Percentiles rank a stretch among this genome's conserved stretches.
Conservation (phyloP, 73 alveolate genomes). For the Paramecium caudatum region DNA sequence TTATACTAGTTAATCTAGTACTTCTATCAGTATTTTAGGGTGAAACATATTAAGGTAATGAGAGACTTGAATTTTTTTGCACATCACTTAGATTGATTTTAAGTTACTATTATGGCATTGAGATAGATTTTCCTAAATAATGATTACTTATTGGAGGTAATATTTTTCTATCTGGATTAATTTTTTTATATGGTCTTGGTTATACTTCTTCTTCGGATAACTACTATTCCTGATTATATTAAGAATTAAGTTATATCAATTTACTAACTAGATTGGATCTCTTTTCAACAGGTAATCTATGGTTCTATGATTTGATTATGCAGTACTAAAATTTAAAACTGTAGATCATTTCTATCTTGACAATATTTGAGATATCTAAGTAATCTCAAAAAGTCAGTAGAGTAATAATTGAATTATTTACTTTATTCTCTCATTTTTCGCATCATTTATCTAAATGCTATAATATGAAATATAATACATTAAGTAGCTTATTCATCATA, state of each 20-base stretch:
- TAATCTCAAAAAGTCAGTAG: conserved; percentile 62
- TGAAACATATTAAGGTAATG: background rate
- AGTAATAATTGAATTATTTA: conserved; percentile 54
- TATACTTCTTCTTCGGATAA: background rate
- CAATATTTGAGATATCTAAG: conserved; percentile 57
- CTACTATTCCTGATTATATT: background rate
- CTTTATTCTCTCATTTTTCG: conserved; percentile 37
- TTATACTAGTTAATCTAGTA: no score
- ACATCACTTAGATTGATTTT: conserved; percentile 24
- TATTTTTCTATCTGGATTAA: background rate
- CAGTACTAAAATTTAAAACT: conserved; percentile 16
- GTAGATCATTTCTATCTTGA: conserved; percentile 24
- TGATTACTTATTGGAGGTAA: background rate
- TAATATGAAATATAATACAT: background rate
- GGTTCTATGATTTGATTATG: background rate
- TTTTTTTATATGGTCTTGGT: background rate
- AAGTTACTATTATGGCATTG: background rate
- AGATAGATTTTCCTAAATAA: conserved; percentile 2
- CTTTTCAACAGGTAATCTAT: conserved; percentile 46
- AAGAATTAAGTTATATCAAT: background rate
- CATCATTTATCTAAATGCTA: conserved; percentile 65
- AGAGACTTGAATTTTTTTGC: background rate
- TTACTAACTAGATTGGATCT: conserved; percentile 15
- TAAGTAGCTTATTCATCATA: conserved; percentile 61
- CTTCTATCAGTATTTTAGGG: conserved; percentile 27